phyloP scores from a whole-genome alignment of 2,329 filamentous ascomycete genomes.

The Penicillium frequentans region DNA sequence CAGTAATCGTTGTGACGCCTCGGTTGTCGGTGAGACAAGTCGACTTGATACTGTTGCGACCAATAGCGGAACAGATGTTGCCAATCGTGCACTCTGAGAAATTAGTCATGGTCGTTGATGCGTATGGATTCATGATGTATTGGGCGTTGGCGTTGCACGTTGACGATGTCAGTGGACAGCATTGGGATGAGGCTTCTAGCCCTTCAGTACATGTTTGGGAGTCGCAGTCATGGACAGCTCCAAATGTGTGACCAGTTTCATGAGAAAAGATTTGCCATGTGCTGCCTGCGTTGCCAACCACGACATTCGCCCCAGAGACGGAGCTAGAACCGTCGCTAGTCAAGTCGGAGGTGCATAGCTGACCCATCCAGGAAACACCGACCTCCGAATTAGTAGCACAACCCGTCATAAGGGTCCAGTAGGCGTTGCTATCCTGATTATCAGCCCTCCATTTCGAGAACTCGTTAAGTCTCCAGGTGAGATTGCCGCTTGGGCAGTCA shows the following conservation, averaged over 20 bases:
- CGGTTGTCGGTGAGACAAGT: slow-evolving; percentile 82
- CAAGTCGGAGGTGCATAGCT: slow-evolving; percentile 68
- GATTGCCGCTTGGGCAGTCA: slow-evolving; percentile 59
- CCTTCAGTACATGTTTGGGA: slow-evolving; percentile 64
- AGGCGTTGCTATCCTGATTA: slow-evolving; percentile 77
- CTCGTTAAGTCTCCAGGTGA: slow-evolving; percentile 76
- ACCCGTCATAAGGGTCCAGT: slow-evolving; percentile 85
- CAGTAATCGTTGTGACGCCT: slow-evolving; percentile 76
- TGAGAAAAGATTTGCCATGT: slow-evolving; percentile 98
- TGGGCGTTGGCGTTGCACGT: slow-evolving; percentile 73
- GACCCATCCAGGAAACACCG: slow-evolving; percentile 88
- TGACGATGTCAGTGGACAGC: slow-evolving; percentile 71
- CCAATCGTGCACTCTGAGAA: slow-evolving; percentile 91
- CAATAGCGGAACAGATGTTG: slow-evolving; percentile 88
- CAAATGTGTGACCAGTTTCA: slow-evolving; percentile 91
- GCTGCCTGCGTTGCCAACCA: slow-evolving; percentile 74
- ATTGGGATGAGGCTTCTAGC: slow-evolving; percentile 64
- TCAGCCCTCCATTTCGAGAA: slow-evolving; percentile 88
- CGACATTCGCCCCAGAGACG: slow-evolving; percentile 84
- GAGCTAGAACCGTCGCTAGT: slow-evolving; percentile 60
- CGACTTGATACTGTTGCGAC: slow-evolving; percentile 72
- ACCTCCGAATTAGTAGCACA: slow-evolving; percentile 83
- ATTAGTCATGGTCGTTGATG: slow-evolving; percentile 66
- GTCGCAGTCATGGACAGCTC: slow-evolving; percentile 91
- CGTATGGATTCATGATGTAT: slow-evolving; percentile 97